These are phyloP conservation scores for Leishmania amazonensis DNA, from an alignment of 208 protist species.

Conservation along the genomic window DNA sequence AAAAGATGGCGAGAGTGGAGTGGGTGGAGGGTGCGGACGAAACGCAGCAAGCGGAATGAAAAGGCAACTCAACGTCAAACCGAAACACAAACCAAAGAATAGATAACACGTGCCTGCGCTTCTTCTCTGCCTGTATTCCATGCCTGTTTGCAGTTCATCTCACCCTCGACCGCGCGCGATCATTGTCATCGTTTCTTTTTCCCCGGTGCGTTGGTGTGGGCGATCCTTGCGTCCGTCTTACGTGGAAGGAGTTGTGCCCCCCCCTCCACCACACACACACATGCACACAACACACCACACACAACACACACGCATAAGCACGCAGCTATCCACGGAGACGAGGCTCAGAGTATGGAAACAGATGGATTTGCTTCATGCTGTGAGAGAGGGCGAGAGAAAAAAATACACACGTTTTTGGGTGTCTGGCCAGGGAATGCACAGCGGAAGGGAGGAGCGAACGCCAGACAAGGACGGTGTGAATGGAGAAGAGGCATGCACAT, in stretches of 20 bases:
- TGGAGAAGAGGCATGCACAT: not conserved
- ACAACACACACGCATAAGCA: slow-evolving; percentile 4
- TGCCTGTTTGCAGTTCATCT: not conserved
- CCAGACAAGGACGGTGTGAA: not conserved
- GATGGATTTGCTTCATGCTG: not conserved
- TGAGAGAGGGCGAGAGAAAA: not conserved
- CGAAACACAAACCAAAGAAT: not conserved
- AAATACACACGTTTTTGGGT: not conserved
- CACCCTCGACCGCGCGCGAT: not conserved
- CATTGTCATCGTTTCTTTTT: slow-evolving; percentile 5
- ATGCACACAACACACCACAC: not conserved
- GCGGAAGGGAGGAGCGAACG: not conserved
- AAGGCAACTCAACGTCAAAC: not conserved
- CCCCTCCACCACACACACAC: not conserved
- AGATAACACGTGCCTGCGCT: not conserved
- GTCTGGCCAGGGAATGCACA: not conserved
- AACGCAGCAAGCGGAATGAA: not conserved
- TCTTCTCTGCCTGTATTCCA: not conserved
- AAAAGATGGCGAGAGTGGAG: not conserved
- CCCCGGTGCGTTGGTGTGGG: not conserved
- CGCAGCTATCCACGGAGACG: not conserved
- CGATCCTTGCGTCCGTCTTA: not conserved
- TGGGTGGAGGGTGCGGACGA: not conserved
- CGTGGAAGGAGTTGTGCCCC: not conserved
- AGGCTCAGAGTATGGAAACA: not conserved